A percentile compares a stretch with the other conserved stretches of the same genome.
Conservation (phyloP, 768 basidiomycete species). For the Rhizopogon vesiculosus region DNA sequence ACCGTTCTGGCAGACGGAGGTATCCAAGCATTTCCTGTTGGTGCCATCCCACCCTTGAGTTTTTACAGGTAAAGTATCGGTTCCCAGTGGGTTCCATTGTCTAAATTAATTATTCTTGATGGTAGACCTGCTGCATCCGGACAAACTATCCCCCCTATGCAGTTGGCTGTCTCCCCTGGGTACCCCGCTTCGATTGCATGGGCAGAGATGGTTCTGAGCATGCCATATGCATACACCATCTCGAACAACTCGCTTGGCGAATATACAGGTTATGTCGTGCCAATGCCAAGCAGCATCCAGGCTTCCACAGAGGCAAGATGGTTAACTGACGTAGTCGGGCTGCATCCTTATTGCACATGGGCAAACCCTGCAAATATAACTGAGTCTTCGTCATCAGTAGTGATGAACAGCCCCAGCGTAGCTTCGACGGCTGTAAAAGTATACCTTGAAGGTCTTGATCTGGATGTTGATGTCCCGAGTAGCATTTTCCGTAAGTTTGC, state of each 20-base stretch:
- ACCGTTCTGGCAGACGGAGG: not conserved
- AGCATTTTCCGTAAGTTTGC: not conserved
- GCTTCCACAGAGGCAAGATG: slow-evolving; percentile 14
- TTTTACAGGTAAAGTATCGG: not conserved
- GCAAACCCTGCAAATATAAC: slow-evolving; percentile 14
- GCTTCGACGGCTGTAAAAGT: not conserved
- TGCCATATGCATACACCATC: not conserved
- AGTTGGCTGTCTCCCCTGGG: not conserved
- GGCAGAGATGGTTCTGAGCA: not conserved
- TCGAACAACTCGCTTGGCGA: not conserved
- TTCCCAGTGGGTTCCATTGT: not conserved
- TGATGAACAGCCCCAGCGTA: not conserved
- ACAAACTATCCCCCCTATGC: not conserved
- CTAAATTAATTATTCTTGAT: not conserved
- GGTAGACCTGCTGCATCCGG: not conserved
- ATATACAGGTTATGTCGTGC: not conserved
- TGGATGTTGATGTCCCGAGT: not conserved
- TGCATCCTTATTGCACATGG: slow-evolving; percentile 19
- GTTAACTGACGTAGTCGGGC: slow-evolving; percentile 17
- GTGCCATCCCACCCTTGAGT: not conserved
- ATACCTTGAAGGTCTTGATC: not conserved
- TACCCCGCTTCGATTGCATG: slow-evolving; percentile 1
- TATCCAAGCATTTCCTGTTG: slow-evolving; percentile 1
- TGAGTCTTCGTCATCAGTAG: not conserved
- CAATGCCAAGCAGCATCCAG: slow-evolving; percentile 4